These are phyloP conservation scores for Globisporangium mamillatum DNA, from an alignment of 352 stramenopile species.

Conservation along the genomic window DNA sequence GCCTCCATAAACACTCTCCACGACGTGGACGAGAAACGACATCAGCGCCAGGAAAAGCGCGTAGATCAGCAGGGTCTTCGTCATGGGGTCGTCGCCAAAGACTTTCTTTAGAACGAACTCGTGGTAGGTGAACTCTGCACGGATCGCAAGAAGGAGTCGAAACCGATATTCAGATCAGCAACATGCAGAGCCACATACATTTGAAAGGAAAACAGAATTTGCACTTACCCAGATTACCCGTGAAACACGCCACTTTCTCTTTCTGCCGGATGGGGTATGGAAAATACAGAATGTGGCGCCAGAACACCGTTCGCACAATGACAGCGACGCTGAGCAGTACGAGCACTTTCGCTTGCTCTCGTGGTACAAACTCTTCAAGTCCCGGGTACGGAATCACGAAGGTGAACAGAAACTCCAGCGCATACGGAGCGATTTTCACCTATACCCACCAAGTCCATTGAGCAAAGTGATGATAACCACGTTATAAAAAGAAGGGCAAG, in stretches of 20 bases:
- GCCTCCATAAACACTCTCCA: conserved; percentile 44
- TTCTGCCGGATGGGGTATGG: conserved; percentile 72
- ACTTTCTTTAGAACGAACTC: conserved; percentile 78
- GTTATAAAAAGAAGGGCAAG: not conserved
- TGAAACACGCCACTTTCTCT: conserved; percentile 59
- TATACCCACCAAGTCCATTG: not conserved
- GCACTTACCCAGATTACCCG: conserved; percentile 42
- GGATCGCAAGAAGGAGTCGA: not conserved
- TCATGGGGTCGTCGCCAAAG: conserved; percentile 48
- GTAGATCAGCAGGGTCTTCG: conserved; percentile 35
- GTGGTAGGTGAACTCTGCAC: conserved; percentile 57
- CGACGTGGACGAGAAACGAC: conserved; percentile 43
- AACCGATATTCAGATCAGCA: not conserved
- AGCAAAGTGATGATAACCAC: not conserved
- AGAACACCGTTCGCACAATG: conserved; percentile 42
- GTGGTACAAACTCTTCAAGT: conserved; percentile 33
- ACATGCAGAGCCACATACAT: not conserved
- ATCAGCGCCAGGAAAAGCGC: conserved; percentile 24
- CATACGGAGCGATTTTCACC: conserved; percentile 16
- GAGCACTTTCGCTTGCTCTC: conserved; percentile 27
- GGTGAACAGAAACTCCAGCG: conserved; percentile 35
- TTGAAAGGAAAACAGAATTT: too few species aligned
- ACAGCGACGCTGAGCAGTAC: conserved; percentile 43
- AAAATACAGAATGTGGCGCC: conserved; percentile 56
- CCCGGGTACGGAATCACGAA: conserved; percentile 51